Evolutionary conservation across 2,329 filamentous ascomycete genomes (phyloP).

Genomic region (Colletotrichum echinochloae): DNA sequence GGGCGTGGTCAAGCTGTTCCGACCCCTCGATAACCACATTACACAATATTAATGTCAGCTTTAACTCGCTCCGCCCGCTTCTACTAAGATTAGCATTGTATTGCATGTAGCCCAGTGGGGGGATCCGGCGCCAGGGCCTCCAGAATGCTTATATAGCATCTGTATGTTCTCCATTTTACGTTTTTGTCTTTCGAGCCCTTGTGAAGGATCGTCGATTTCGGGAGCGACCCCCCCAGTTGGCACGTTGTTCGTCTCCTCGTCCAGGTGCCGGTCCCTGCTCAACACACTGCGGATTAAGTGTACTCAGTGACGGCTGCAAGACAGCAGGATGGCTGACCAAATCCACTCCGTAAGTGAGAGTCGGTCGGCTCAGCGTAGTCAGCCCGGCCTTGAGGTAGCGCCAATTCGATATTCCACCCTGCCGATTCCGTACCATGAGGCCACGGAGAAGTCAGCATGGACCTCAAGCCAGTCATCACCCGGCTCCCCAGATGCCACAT

Average conservation of each 20-base stretch:
- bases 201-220: neutral
- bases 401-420: slow-evolving; percentile 4
- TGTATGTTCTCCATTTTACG: neutral
- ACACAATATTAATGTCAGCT: no score
- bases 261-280: neutral
- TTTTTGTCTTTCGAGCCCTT: neutral
- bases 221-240: no score
- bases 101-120: no score
- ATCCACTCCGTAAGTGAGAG: neutral
- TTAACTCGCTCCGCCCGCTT: no score
- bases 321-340: slow-evolving; percentile 9
- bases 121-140: neutral
- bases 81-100: no score
- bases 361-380: neutral
- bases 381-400: slow-evolving; percentile 24
- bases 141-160: neutral
- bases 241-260: neutral
- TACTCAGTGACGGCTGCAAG: neutral
- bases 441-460: neutral
- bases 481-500: neutral
- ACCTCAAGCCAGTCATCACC: neutral
- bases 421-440: slow-evolving; percentile 18
- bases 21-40: no score
- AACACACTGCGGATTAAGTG: neutral
- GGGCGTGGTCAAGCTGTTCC: no score